Base-by-base conservation (phyloP, 176 grass and related monocot species). In the Carex parvula region DNA sequence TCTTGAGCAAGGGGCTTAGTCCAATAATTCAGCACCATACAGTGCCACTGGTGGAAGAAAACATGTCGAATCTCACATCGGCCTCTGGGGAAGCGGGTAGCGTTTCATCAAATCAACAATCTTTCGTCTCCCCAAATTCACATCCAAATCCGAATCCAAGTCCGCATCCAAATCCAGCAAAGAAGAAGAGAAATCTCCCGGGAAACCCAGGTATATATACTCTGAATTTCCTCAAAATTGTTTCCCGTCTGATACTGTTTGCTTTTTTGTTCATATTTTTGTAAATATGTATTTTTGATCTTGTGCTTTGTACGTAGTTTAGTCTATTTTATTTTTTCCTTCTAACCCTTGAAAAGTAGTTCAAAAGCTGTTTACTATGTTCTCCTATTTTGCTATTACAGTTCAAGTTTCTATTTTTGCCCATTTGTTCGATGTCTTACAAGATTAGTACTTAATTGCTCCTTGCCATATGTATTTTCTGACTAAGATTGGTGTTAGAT, bases 1-100 rank as follows among this genome's bases (percentile, higher is more conserved):
- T 77, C 59, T 89, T 88, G 88, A 93, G 87, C 89, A 89, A 95
- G 64, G 90, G 94, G 83, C 85, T 84, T 88, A 56, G 93, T 11
- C 44, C 68, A 57, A 76, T 85, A 85, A 90, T 93, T 91, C 87
- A 91, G 61, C 90, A 88, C 24, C 90, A 90, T 32, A 85, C 83
- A 29, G 56, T 83, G 84, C 83, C 73, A 26, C 64, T 86, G 13
- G 87, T 89, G 14, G 97, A 95, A 24, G 97, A 99, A 89, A 99
- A 92, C 88, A 92, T 96, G 93, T 99, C 97, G 0, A 99, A 96
- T 88, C 90, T 95, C 14, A 99, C 97, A 66, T 99, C 97, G 41
- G 97, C 97, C 46, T 95, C 93, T 72, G 88, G 93, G 3, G 97
- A 99, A 89, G 89, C 84, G 37, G 62, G 87, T 54, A 95, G 93